Percentiles rank a stretch among this genome's conserved stretches.
These are phyloP conservation scores for Solanum virginianum DNA, from an alignment of 257 asterid species.

Conservation along the genomic window DNA sequence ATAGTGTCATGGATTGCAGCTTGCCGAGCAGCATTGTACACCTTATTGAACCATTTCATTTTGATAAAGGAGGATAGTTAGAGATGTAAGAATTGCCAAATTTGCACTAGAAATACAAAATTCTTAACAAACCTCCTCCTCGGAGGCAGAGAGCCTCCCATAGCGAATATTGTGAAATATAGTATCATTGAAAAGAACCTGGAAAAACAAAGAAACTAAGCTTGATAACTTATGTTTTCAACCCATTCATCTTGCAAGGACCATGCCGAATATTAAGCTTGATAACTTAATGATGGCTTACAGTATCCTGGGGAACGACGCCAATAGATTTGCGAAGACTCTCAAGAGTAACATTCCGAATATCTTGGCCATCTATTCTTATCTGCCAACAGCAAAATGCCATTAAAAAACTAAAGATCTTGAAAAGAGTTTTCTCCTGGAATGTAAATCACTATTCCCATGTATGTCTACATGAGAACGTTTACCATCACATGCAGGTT, in stretches of 20 bases:
- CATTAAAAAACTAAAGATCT: neutral
- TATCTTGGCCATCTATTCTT: slow-evolving; percentile 86
- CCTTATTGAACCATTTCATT: slow-evolving; percentile 32
- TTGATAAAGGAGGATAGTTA: neutral
- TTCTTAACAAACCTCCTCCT: slow-evolving; percentile 59
- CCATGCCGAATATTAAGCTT: neutral
- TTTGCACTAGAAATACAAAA: neutral
- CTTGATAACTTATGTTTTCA: neutral
- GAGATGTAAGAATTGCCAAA: neutral
- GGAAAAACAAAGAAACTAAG: slow-evolving; percentile 8
- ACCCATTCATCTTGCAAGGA: neutral
- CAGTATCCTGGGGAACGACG: slow-evolving; percentile 98
- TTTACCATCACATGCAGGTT: neutral
- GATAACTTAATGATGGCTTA: slow-evolving; percentile 30
- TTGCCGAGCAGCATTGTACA: slow-evolving; percentile 83
- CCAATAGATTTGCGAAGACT: slow-evolving; percentile 93
- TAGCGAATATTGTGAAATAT: slow-evolving; percentile 90
- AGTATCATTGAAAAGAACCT: slow-evolving; percentile 96
- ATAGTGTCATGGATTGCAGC: slow-evolving; percentile 95
- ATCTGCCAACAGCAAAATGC: slow-evolving; percentile 36
- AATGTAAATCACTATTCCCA: neutral
- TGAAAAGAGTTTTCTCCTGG: neutral
- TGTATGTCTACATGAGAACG: neutral
- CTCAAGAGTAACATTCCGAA: slow-evolving; percentile 66
- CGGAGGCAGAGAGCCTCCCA: slow-evolving; percentile 82